Evolutionary conservation across 805 yeast species (phyloP).

Genomic region (Brettanomyces bruxellensis): DNA sequence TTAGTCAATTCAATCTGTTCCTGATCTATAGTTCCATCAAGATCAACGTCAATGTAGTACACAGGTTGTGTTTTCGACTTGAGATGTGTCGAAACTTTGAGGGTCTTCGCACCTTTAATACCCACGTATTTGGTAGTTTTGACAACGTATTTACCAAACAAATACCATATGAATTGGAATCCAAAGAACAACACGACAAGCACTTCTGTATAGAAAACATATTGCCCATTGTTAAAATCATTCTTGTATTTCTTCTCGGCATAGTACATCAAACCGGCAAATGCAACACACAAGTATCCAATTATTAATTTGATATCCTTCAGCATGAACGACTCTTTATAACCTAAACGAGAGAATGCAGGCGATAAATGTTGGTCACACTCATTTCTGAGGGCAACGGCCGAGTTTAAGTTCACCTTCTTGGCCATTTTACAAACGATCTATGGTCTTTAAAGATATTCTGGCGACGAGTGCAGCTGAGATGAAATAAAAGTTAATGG

Average conservation of each 20-base stretch:
- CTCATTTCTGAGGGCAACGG: conserved; percentile 36
- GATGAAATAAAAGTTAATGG: too few species aligned
- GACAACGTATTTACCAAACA: conserved; percentile 26
- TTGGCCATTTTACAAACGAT: conserved; percentile 10
- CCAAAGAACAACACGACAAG: conserved; percentile 31
- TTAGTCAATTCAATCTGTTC: conserved; percentile 27
- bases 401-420: conserved; percentile 31
- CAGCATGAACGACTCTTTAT: conserved; percentile 35
- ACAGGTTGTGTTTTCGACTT: conserved; percentile 34
- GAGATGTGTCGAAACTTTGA: conserved; percentile 29
- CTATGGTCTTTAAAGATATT: too few species aligned
- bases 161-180: conserved; percentile 26
- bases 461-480: too few species aligned
- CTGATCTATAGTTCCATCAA: conserved; percentile 16
- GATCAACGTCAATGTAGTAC: conserved; percentile 29
- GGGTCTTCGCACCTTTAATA: conserved; percentile 23
- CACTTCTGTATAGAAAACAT: conserved; percentile 26
- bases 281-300: conserved; percentile 37
- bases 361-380: conserved; percentile 39
- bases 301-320: conserved; percentile 39
- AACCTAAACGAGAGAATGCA: conserved; percentile 35
- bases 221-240: conserved; percentile 30
- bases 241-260: conserved; percentile 38
- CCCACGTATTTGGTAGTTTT: conserved; percentile 43
- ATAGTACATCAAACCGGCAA: conserved; percentile 37